Evolutionary conservation across 2,329 filamentous ascomycete genomes (phyloP), one percentile per base, ranked within the genome.

Genomic region (Zasmidium citrigriseum): DNA sequence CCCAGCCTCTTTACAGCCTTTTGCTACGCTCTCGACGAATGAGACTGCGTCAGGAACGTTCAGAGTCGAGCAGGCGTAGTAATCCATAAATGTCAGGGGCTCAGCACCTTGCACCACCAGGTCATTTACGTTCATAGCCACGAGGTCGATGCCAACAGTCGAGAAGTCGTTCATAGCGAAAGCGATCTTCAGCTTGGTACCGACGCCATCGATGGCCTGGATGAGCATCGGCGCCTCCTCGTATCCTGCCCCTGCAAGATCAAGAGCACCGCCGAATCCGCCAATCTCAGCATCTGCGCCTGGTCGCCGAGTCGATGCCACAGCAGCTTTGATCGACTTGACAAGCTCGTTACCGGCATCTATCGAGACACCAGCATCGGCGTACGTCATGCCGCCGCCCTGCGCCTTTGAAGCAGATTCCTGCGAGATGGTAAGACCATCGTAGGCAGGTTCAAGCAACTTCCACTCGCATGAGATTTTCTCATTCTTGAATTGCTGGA

Each of bases 51-150:
- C 86, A 38, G 86, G 81, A 9, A 93, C 85, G 66, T 96, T 86
- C 21, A 99, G 85, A 74, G 89, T 89, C 75, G 90, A 92, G 82
- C 93, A 97, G 61, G 92, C 93, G 77, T 96, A 97, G 83, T 96
- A 98, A 80, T 99, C 95, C 62, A 98, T 87, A 83, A 99, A 98
- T 82, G 95, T 95, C 64, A 98, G 83, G 1, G 95, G 93, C 67
- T 95, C 91, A 12, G 95, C 95, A 55, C 95, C 95, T 78, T 98
- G 93, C 9, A 98, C 95, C 52, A 99, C 88, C 0, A 99, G 83
- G 71, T 99, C 95, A 75, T 99, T 99, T 72, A 98, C 95, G 75
- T 97, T 98, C 93, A 98, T 98, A 66, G 95, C 95, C 3, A 99
- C 95, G 34, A 99, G 84, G 73, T 99, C 95, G 68, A 99, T 92